These are phyloP conservation scores for Cryphonectria japonica DNA, from an alignment of 2,329 filamentous ascomycete genomes.

Conservation along the genomic window DNA sequence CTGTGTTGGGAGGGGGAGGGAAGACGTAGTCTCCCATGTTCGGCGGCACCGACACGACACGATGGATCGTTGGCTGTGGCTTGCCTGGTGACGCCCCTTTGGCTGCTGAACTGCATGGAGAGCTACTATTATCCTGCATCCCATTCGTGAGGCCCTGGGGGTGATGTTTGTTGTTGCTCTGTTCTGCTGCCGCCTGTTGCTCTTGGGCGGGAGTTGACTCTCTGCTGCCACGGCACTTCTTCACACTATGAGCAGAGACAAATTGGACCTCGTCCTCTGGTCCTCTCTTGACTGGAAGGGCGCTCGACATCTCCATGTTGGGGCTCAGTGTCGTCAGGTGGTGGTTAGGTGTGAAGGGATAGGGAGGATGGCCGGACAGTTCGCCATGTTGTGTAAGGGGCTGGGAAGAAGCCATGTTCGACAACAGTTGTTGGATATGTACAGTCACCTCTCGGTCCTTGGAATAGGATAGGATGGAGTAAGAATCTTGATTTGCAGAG, in stretches of 20 bases:
- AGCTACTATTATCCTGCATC: not conserved
- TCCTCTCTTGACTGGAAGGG: conserved; percentile 26
- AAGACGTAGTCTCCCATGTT: conserved; percentile 30
- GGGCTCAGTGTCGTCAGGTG: not conserved
- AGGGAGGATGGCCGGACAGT: not conserved
- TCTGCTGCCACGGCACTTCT: conserved; percentile 27
- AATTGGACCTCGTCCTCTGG: conserved; percentile 31
- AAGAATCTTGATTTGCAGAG: not conserved
- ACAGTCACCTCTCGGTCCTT: not conserved
- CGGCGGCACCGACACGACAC: conserved; percentile 22
- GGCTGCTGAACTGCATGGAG: not conserved
- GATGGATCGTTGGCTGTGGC: conserved; percentile 9
- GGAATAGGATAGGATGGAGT: not conserved
- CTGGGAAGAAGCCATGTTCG: conserved; percentile 8
- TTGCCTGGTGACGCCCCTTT: not conserved
- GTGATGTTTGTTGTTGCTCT: not conserved
- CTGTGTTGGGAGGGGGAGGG: conserved; percentile 15
- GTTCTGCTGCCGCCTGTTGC: not conserved
- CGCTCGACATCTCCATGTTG: conserved; percentile 4
- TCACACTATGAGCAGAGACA: conserved; percentile 30
- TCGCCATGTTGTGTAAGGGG: conserved; percentile 13
- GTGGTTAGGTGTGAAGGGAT: not conserved
- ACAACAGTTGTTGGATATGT: not conserved
- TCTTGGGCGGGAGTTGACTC: conserved; percentile 9
- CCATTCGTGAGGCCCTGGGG: not conserved